These are phyloP conservation scores for Teunomyces panamensis DNA, from an alignment of 805 yeast genomes.

Conservation along the genomic window DNA sequence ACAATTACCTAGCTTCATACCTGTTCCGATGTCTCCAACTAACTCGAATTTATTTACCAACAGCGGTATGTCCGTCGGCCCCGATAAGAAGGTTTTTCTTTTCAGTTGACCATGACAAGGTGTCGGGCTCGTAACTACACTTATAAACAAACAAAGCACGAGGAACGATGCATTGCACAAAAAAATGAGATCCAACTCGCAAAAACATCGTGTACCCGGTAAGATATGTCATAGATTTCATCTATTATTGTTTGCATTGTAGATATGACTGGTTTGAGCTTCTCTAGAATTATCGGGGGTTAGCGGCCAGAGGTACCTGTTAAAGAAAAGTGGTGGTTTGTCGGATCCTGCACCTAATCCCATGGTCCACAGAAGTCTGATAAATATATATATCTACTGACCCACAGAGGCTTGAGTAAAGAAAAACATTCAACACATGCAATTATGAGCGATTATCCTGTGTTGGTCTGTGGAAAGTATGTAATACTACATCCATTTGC, in stretches of 20 bases:
- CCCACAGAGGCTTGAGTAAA: background rate
- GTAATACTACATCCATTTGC: constrained; percentile 18
- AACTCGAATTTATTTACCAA: background rate
- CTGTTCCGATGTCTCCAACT: background rate
- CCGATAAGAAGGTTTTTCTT: background rate
- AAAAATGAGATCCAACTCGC: background rate
- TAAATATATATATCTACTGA: background rate
- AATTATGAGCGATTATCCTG: constrained; percentile 5
- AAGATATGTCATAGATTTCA: too few species aligned
- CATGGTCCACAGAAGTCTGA: background rate
- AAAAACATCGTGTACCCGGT: too few species aligned
- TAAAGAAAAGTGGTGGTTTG: background rate
- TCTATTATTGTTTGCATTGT: too few species aligned
- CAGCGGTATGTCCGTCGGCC: background rate
- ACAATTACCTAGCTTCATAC: too few species aligned
- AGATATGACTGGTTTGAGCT: too few species aligned
- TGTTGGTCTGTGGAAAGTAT: constrained; percentile 12
- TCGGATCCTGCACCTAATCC: background rate
- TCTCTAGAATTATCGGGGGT: too few species aligned
- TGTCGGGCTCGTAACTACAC: background rate
- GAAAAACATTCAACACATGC: background rate
- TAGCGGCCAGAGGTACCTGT: too few species aligned
- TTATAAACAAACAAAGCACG: background rate
- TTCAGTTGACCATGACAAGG: background rate
- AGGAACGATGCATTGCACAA: background rate